These are phyloP conservation scores for Chaetomiaceae sp. DNA, from an alignment of 2,329 filamentous ascomycete genomes.

Conservation along the genomic window DNA sequence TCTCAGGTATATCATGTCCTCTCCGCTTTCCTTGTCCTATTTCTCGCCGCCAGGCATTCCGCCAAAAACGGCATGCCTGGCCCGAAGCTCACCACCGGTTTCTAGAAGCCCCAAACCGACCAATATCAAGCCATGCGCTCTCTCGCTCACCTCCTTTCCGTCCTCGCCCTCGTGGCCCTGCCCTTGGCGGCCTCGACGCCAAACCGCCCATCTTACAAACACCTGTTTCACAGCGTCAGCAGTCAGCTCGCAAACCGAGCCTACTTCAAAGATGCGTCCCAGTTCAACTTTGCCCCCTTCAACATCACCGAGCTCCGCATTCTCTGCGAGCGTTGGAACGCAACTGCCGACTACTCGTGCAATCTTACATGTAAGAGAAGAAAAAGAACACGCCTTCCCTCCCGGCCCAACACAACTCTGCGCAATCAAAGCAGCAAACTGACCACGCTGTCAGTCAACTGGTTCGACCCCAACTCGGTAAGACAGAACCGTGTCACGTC, in stretches of 20 bases:
- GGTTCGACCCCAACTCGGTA: constrained; percentile 31
- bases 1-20: constrained; percentile 1
- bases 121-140: not conserved
- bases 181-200: not conserved
- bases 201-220: not conserved
- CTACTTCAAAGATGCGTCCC: constrained; percentile 6
- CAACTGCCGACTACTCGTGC: constrained; percentile 22
- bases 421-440: too few species aligned
- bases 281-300: constrained; percentile 28
- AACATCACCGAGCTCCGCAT: constrained; percentile 25
- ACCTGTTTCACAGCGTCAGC: not conserved
- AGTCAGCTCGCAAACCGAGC: not conserved
- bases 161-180: not conserved
- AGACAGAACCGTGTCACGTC: constrained; percentile 27
- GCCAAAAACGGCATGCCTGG: not conserved
- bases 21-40: not conserved
- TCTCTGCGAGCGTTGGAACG: constrained; percentile 20
- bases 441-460: constrained; percentile 23
- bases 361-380: constrained; percentile 24
- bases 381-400: not conserved
- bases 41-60: not conserved
- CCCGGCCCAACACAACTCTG: not conserved
- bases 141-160: not conserved
- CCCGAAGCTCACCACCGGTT: not conserved
- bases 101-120: not conserved